Percentiles rank a stretch among this genome's conserved stretches.
These are phyloP conservation scores for Mortierella sp. DNA, from an alignment of 371 early-diverging fungal genomes.

Conservation along the genomic window DNA sequence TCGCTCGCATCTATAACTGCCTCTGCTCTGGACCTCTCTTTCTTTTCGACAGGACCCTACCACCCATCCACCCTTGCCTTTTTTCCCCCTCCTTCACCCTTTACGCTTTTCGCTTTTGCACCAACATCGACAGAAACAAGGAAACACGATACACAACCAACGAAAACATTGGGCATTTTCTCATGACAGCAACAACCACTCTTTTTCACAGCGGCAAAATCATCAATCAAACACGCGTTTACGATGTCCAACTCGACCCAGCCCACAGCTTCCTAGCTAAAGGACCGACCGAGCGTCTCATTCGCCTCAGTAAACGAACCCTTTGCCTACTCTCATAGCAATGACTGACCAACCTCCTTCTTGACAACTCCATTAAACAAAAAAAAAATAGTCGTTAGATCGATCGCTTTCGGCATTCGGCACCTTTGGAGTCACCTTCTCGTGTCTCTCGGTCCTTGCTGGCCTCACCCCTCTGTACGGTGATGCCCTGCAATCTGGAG, in stretches of 20 bases:
- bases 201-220: not conserved
- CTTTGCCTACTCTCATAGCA: too few species aligned
- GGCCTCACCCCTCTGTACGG: slow-evolving; percentile 75
- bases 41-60: not conserved
- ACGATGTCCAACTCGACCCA: too few species aligned
- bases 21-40: not conserved
- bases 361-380: too few species aligned
- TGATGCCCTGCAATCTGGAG: slow-evolving; percentile 74
- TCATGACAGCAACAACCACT: too few species aligned
- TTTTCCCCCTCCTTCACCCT: not conserved
- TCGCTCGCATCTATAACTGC: not conserved
- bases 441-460: slow-evolving; percentile 71
- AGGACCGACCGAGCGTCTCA: too few species aligned
- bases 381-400: slow-evolving; percentile 78
- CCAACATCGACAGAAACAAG: not conserved
- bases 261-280: too few species aligned
- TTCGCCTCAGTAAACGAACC: not conserved
- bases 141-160: not conserved
- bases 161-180: not conserved
- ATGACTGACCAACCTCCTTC: not conserved
- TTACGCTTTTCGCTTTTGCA: not conserved
- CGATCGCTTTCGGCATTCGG: slow-evolving; percentile 74
- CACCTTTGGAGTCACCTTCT: slow-evolving; percentile 75
- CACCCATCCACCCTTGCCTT: not conserved
- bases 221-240: not conserved